Base-by-base conservation (phyloP, 2,329 filamentous ascomycete species). In the Colletotrichum limetticola region DNA sequence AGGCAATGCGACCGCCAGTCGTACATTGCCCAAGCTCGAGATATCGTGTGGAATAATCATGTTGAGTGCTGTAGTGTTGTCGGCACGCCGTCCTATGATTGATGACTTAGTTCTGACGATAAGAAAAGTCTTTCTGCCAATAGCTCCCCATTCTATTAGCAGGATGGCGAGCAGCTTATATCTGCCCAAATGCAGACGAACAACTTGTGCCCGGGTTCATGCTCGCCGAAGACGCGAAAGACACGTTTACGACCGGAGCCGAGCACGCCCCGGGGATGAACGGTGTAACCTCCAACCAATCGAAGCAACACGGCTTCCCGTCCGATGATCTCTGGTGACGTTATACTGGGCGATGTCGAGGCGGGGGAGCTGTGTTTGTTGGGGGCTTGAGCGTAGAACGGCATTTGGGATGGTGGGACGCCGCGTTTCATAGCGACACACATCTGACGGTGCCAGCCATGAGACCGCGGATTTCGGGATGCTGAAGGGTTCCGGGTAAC, bases 21-120 rank as follows among this genome's bases (percentile, higher is more conserved):
- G 70, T 4, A 64, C 26, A 7, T 65, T 69, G 59, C 46, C 56
- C 5, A 72, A 28, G 14, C 19, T 37, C 4, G 70, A 55, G 16
- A 72, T 69, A 3, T 65, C 59, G 32, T 24, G 22, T 28, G 66
- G 70, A 9, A 72, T 72, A 26, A 70, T 72, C 70, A 72, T 72
- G 19, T 14, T 60, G 66, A 32, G 30, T 42, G 28, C n/a, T 7
- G 19, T 26, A 4, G n/a, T 19, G n/a, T 63, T 4, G 6, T 19
- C 19, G 12, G 5, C 7, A 35, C 12, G 16, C 6, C 30, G 14
- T 14, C 46, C 1, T 5, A 19, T 26, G 12, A 6, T 42, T 9
- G n/a, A 8, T 19, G 4, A 24, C 2, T 7, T 9, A 22, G 28
- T 35, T 37, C 12, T 12, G 8, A 53, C 49, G 5, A 3, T 7